Evolutionary conservation across 441 rosid species (phyloP).

Genomic region (Populus hybrid): DNA sequence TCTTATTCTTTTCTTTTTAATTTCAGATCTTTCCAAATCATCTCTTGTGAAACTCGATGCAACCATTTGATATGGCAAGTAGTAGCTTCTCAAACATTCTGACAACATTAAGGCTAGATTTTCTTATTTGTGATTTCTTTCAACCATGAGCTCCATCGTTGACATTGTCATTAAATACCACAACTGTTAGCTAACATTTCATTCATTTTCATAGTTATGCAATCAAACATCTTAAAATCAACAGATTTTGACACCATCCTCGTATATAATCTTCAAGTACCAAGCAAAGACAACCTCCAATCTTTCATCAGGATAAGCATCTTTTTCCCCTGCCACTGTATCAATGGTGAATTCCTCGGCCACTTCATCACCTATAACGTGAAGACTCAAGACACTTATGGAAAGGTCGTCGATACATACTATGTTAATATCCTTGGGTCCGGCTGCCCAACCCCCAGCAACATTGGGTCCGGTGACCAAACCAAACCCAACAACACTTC

Average conservation of each 20-base stretch:
- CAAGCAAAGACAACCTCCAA: slow-evolving; percentile 30
- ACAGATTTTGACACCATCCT: slow-evolving; percentile 28
- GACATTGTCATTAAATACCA: no score
- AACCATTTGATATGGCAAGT: no score
- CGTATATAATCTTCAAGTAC: slow-evolving; percentile 29
- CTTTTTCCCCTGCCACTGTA: slow-evolving; percentile 60
- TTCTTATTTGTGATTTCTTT: no score
- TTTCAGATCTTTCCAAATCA: slow-evolving; percentile 22
- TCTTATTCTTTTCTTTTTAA: no score
- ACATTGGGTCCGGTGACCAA: no score
- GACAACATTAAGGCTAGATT: no score
- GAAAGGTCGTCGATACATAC: slow-evolving; percentile 13
- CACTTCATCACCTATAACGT: slow-evolving; percentile 36
- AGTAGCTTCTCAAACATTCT: no score
- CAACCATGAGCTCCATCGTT: no score
- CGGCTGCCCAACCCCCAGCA: no score
- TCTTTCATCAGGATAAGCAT: slow-evolving; percentile 34
- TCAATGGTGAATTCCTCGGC: slow-evolving; percentile 36
- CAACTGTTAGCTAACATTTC: slow-evolving; percentile 37
- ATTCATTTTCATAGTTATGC: slow-evolving; percentile 31
- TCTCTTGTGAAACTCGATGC: no score
- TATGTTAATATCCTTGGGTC: slow-evolving; percentile 26
- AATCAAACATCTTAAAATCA: slow-evolving; percentile 13
- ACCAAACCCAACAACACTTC: no score
- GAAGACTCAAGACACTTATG: slow-evolving; percentile 30